phyloP scores from a whole-genome alignment of 1,284 basidiomycete genomes.

The Fomitopsis schrenkii region DNA sequence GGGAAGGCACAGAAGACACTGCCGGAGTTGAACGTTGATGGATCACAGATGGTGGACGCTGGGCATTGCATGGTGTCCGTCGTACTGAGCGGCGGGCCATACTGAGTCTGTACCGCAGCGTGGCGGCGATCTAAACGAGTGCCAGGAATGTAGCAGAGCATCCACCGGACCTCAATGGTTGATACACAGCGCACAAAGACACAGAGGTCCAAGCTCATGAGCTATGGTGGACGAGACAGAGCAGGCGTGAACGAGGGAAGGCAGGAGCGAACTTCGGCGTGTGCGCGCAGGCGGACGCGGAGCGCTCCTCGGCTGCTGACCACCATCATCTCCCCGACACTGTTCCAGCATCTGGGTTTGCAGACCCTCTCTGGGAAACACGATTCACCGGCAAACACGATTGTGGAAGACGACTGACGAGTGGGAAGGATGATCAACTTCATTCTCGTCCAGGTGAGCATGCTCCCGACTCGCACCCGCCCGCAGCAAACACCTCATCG shows the following conservation, averaged over 20 bases:
- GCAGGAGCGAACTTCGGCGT: not conserved
- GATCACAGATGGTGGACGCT: not conserved
- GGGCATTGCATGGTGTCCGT: not conserved
- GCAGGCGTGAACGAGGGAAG: not conserved
- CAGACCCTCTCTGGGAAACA: not conserved
- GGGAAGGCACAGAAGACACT: not conserved
- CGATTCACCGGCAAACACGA: not conserved
- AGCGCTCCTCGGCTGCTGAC: not conserved
- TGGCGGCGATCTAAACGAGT: not conserved
- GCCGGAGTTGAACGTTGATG: not conserved
- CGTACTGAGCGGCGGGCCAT: not conserved
- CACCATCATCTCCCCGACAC: not conserved
- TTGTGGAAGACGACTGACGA: not conserved
- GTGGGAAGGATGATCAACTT: constrained; percentile 76
- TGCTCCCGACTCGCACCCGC: constrained; percentile 11
- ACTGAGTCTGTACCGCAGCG: not conserved
- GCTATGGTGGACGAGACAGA: not conserved
- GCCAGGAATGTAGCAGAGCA: no score
- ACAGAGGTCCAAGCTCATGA: no score
- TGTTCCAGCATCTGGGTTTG: not conserved
- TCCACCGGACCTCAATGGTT: no score
- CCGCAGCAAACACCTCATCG: not conserved
- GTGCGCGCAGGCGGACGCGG: not conserved
- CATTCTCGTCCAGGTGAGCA: constrained; percentile 80
- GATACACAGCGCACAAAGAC: no score